phyloP scores from a whole-genome alignment of 805 yeast genomes.

The Scheffersomyces ergatensis region DNA sequence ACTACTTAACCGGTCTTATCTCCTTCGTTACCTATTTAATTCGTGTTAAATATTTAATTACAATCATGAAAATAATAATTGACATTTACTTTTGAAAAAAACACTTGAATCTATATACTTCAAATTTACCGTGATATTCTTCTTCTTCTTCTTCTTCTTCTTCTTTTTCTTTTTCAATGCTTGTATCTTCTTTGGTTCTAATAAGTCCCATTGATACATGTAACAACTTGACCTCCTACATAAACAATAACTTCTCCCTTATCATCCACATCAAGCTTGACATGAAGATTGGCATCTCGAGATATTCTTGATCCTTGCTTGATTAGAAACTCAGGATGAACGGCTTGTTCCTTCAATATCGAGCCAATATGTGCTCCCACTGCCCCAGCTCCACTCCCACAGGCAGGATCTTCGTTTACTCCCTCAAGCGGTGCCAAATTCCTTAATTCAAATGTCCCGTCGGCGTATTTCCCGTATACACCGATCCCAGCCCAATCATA shows the following conservation, averaged over 20 bases:
- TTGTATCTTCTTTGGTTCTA: no score
- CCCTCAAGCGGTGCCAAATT: slow-evolving; percentile 40
- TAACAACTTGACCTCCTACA: slow-evolving; percentile 41
- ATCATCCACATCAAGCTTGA: slow-evolving; percentile 13
- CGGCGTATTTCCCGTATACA: slow-evolving; percentile 32
- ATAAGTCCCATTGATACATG: slow-evolving; percentile 33
- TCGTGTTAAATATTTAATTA: no score
- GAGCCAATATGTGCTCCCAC: slow-evolving; percentile 20
- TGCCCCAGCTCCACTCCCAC: slow-evolving; percentile 48
- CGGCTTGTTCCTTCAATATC: neutral
- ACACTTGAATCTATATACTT: no score
- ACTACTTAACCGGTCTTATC: no score
- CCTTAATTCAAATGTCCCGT: slow-evolving; percentile 31
- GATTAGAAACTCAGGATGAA: slow-evolving; percentile 22
- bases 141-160: no score
- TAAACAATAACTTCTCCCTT: slow-evolving; percentile 9
- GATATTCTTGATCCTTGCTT: slow-evolving; percentile 38
- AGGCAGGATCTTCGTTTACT: slow-evolving; percentile 51
- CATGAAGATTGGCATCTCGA: slow-evolving; percentile 36
- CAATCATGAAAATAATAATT: no score
- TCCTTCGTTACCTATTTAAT: no score
- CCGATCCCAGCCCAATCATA: slow-evolving; percentile 32
- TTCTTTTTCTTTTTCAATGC: no score
- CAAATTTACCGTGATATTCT: no score
- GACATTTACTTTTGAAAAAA: no score